Conservation (phyloP, 163 green algal genomes). For the Chloroidium sp. region DNA sequence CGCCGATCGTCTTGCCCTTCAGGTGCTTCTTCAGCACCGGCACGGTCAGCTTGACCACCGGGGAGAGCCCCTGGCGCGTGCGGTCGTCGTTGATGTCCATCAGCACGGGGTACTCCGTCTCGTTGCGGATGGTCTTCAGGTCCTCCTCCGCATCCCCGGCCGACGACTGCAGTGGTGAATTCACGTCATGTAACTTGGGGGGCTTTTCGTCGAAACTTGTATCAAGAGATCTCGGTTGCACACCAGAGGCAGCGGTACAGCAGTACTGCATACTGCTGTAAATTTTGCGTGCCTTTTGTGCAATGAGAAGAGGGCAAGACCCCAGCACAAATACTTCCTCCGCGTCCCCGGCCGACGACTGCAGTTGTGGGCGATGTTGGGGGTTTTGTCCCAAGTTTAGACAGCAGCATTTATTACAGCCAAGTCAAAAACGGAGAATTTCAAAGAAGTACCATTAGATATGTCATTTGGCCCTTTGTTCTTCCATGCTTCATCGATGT, state of each 20-base stretch:
- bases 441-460: too few relatives aligned
- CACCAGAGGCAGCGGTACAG: not conserved
- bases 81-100: slow-evolving; percentile 36
- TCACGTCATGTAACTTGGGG: not conserved
- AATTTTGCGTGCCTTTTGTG: not conserved
- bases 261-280: not conserved
- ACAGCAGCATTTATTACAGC: too few relatives aligned
- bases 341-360: too few relatives aligned
- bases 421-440: too few relatives aligned
- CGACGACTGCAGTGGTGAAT: not conserved
- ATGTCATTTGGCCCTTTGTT: too few relatives aligned
- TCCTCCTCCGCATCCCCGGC: not conserved
- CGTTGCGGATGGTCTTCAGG: not conserved
- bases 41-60: slow-evolving; percentile 35
- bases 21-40: slow-evolving; percentile 39
- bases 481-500: too few relatives aligned
- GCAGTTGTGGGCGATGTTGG: too few relatives aligned
- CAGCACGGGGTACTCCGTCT: slow-evolving; percentile 28
- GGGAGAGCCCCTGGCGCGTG: slow-evolving; percentile 7
- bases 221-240: not conserved
- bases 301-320: too few relatives aligned
- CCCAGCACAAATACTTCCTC: too few relatives aligned
- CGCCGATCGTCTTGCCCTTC: slow-evolving; percentile 18
- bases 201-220: not conserved
- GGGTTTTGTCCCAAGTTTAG: too few relatives aligned